Evolutionary conservation across 2,329 filamentous ascomycete species (phyloP), one percentile per base, ranked within the genome.

Genomic region (Didymella sp.): DNA sequence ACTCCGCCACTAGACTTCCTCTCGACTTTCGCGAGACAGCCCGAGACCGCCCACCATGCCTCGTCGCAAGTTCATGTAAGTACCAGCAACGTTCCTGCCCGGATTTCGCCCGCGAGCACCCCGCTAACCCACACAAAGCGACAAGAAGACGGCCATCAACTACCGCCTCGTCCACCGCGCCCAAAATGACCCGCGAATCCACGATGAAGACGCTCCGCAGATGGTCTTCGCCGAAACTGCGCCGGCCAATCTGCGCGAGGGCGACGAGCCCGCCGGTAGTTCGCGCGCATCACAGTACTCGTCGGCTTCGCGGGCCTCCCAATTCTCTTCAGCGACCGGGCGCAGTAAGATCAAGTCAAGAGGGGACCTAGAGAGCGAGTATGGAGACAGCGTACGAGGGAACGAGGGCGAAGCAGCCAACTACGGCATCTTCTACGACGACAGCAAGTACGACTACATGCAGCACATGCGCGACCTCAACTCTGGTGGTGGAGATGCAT

Each of bases 361-460:
- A 15, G 83, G 85, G 56, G 93, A 98, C 63, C 82, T 99, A 3
- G 90, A 96, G 61, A 75, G 79, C 45, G 85, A 88, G 73, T 87
- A 97, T 46, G 90, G 90, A 1, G 81, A 84, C 38, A 79, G 79
- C 58, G 87, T 96, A 63, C 88, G 93, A 66, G 85, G 86, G 54
- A 98, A 99, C 76, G 95, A 99, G 78, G 96, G 96, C 68, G 93
- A 99, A 79, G 95, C 96, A 8, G 95, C 96, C 65, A 91, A 90
- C 75, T 87, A 97, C 77, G 95, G 95, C 62, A 86, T 99, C 63
- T 99, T 90, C 82, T 99, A 85, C 76, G 96, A 99, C 77, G 95
- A 99, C 78, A 89, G 91, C 63, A 86, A 91, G 72, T 99, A 99
- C 78, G 95, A 99, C 78, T 99, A 99, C 80, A 99, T 99, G 95